Conservation (phyloP, 1,139 yeast species). For the Pneumocystis wakefieldiae region DNA sequence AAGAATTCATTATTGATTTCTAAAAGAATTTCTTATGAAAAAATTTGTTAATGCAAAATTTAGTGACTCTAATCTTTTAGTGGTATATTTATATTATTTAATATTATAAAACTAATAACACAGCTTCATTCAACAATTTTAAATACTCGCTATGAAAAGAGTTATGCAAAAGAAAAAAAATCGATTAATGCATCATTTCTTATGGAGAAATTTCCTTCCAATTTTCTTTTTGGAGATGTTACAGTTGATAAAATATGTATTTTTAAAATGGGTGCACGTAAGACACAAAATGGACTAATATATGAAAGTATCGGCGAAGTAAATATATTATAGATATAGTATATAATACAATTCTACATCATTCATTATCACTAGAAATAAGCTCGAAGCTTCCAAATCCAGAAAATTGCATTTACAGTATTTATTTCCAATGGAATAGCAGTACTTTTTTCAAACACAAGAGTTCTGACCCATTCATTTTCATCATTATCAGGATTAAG, state of each 20-base stretch:
- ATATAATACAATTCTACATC: not conserved
- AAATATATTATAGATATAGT: not conserved
- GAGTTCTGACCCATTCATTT: not conserved
- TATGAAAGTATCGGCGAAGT: not conserved
- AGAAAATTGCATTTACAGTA: not conserved
- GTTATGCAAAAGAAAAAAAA: not conserved
- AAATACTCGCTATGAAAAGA: not conserved
- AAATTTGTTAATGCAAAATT: not conserved
- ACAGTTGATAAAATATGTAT: not conserved
- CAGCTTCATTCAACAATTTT: not conserved
- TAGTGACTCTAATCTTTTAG: not conserved
- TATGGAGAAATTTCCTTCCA: not conserved
- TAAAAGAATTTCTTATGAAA: not conserved
- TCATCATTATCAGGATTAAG: not conserved
- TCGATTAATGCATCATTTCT: not conserved
- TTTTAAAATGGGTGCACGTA: not conserved
- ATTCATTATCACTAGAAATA: not conserved
- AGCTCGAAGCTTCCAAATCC: not conserved
- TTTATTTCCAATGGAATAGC: not conserved
- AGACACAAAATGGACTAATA: not conserved
- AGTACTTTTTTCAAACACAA: not conserved
- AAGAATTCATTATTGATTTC: not conserved
- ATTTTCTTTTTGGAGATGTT: not conserved
- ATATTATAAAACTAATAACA: not conserved
- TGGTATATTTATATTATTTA: not conserved